These are phyloP conservation scores for Exophiala xenobiotica DNA, from an alignment of 2,329 filamentous ascomycete species.

Conservation along the genomic window DNA sequence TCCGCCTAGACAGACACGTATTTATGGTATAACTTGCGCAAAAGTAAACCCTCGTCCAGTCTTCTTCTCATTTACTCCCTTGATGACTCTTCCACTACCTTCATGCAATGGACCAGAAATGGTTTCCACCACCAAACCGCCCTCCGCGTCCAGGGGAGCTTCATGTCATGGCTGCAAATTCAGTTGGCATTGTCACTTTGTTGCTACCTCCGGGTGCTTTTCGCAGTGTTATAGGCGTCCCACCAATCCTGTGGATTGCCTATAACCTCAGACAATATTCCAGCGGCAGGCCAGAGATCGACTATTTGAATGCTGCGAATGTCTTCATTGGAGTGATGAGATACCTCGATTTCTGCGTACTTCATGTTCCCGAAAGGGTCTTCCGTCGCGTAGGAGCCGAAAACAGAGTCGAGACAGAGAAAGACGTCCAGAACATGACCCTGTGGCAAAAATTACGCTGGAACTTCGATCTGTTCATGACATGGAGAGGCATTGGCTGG, in stretches of 20 bases:
- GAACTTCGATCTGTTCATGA: constrained; percentile 56
- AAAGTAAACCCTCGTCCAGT: no score
- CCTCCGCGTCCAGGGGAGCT: constrained; percentile 5
- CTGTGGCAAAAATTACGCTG: constrained; percentile 48
- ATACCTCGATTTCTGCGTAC: constrained; percentile 15
- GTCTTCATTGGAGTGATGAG: constrained; percentile 12
- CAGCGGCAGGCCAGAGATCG: constrained; percentile 11
- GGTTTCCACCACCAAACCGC: constrained; percentile 21
- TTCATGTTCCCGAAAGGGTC: constrained; percentile 12
- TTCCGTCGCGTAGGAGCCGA: constrained; percentile 17
- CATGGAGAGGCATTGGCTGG: constrained; percentile 61
- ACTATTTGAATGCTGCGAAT: constrained; percentile 22
- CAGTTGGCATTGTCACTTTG: constrained; percentile 11
- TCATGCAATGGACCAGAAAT: constrained; percentile 23
- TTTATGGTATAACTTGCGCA: no score
- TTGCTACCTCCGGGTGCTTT: constrained; percentile 14
- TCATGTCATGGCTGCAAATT: constrained; percentile 6
- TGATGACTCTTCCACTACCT: no score
- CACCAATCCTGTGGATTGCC: constrained; percentile 12
- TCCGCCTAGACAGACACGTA: no score
- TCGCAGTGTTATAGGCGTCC: constrained; percentile 12
- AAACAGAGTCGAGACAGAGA: constrained; percentile 8
- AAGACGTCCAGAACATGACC: constrained; percentile 17
- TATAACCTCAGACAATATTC: constrained; percentile 17
- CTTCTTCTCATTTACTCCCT: no score